Evolutionary conservation across 768 basidiomycete species (phyloP), one percentile per base, ranked within the genome.

Genomic region (Cantharellus anzutake): DNA sequence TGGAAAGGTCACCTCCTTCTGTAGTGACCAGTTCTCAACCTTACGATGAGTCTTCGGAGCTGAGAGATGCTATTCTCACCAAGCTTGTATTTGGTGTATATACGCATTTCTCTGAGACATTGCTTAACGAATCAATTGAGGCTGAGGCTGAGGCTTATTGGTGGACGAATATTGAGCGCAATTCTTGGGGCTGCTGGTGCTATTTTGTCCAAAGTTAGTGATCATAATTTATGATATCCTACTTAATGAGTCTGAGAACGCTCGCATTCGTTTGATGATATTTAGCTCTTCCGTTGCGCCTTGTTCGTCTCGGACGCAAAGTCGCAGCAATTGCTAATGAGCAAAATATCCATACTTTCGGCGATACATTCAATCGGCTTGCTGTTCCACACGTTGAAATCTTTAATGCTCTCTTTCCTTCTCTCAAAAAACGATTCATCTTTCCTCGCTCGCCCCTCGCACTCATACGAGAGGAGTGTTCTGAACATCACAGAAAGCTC

Each of bases 121-220:
- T 81, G 60, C 69, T 94, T 61, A 66, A 73, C 5, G 80, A 87
- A 65, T 86, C 91, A 1, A 73, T 78, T 4, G 69, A 80, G 41
- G 79, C 82, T 7, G 89, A 92, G 65, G 70, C 75, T 4, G 87
- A 91, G 65, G 80, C 86, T 20, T 79, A 85, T 51, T 96, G 86
- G 84, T 97, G 92, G 92, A 75, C 76, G 14, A 76, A 80, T 38
- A 68, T 85, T 48, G 81, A 83, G 63, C 75, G 79, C 40, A 88
- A 84, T 2, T 66, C 73, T 37, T 64, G 70, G 57, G 76, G 74
- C 20, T 74, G 83, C 5, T 75, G 76, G 2, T 71, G 78, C 66
- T 90, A 85, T 69, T 73, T 93, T 37, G 63, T 93, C 1, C 86
- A 92, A 73, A 86, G 89, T 93, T 66, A 65, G 82, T 73, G 3